Evolutionary conservation across 2,329 filamentous ascomycete species (phyloP).

Genomic region (Colletotrichum theobromicola): DNA sequence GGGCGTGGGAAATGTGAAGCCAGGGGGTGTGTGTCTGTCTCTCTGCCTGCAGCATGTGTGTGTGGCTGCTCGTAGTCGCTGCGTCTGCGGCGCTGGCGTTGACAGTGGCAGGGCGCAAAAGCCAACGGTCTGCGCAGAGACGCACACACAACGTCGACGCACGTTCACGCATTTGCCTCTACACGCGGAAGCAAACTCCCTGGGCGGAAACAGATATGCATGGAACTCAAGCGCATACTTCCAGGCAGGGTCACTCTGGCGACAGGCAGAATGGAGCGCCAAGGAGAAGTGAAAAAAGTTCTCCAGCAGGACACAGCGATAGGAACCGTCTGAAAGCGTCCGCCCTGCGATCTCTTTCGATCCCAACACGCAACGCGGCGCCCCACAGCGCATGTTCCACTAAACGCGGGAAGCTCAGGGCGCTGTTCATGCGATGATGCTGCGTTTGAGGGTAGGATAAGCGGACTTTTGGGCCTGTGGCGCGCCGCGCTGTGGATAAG

Average conservation of each 20-base stretch:
- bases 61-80: neutral
- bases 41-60: neutral
- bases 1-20: neutral
- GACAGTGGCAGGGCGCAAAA: neutral
- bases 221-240: neutral
- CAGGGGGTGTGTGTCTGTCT: neutral
- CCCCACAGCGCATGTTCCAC: neutral
- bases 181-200: neutral
- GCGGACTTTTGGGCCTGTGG: neutral
- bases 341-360: neutral
- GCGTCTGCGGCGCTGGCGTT: neutral
- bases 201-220: neutral
- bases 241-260: neutral
- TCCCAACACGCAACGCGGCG: neutral
- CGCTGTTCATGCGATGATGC: conserved; percentile 12
- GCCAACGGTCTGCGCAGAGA: conserved; percentile 14
- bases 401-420: conserved; percentile 9
- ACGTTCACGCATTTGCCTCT: neutral
- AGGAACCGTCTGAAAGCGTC: conserved; percentile 3
- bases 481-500: neutral
- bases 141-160: neutral
- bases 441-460: neutral
- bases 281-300: neutral
- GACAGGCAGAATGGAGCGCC: neutral
- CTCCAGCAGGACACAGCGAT: neutral